Evolutionary conservation across 2,329 filamentous ascomycete species (phyloP), one percentile per base, ranked within the genome.

Genomic region (Microdochium bolleyi): DNA sequence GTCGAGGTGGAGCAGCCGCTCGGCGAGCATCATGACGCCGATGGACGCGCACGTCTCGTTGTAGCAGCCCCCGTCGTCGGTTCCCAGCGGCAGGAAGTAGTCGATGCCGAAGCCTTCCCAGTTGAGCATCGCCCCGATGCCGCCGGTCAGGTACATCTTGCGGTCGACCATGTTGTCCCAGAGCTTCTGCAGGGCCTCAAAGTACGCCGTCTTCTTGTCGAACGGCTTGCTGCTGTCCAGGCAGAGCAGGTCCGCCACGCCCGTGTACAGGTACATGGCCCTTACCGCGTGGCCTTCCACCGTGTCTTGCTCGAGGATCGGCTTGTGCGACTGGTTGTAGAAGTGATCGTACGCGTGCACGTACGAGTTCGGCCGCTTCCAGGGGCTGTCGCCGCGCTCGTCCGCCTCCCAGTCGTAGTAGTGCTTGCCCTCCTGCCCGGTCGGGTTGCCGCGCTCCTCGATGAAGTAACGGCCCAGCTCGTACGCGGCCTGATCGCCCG

Each of bases 81-180:
- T 78, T 1, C 75, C 70, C 44, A 82, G 78, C 1, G 79, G 80
- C 4, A 84, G 67, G 61, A 81, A 81, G 59, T 83, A 82, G 55
- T 81, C 74, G 41, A 75, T 70, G 0, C 79, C 80, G 59, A 85
- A 84, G 3, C 82, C 79, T 62, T 84, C 76, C 76, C 77, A 82
- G 60, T 83, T 77, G 57, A 75, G 71, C 41, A 80, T 73, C 1
- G 71, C 75, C 1, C 82, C 82, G 50, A 85, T 77, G 1, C 80
- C 81, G 1, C 82, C 82, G 0, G 82, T 85, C 16, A 83, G 60
- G 53, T 82, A 85, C 76, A 84, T 81, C 60, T 84, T 85, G 53
- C 73, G 73, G 41, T 79, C 69, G 0, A 81, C 73, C 78, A 84
- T 84, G 56, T 83, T 82, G 30, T 73, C 62, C 82, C 81, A 85